Evolutionary conservation across 1,139 yeast genomes (phyloP), one percentile per base, ranked within the genome.

Genomic region (Saccharomyces hybrid): DNA sequence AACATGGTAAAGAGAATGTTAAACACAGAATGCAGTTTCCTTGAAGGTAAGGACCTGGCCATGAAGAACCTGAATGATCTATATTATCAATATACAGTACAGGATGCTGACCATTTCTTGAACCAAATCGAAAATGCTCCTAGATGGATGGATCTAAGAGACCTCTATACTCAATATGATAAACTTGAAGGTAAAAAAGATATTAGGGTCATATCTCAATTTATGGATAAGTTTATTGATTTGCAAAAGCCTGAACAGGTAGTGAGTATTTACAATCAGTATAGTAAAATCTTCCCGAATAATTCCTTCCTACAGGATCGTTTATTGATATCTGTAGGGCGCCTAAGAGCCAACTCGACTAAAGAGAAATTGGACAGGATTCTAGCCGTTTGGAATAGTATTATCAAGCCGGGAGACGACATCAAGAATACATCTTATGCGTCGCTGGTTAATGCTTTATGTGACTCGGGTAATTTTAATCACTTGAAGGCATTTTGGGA

Each of bases 361-460:
- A 46, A 48, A 27, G 52, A 56, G 32, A 61, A 57, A 50, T 46
- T 60, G 38, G 55, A 59, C 44, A 62, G 69, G 55, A 59, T 67
- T 47, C 58, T 65, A 52, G 70, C 70, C 5, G 59, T 67, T 46
- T 68, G 71, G 71, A 67, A 68, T 52, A 58, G 66, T 42, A 55
- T 60, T 8, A 59, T 67, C 23, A 62, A 61, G 44, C 55, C 61
- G 13, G 32, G 54, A 3, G 47, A 52, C 9, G 60, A 57, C 4
- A 46, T 54, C 4, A 55, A 58, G 4, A 54, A 55, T 7, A 63
- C 69, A 5, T 67, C 70, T 6, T 67, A 60, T 49, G 55, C 58
- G n/a, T 54, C 60, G 9, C 54, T 67, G 29, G 47, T 67, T 9
- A 52, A 55, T 31, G 64, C 69, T 1, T 56, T 68, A n/a, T 56